These are phyloP conservation scores for Allium fistulosum DNA, from an alignment of 106 monocot genomes.

Conservation along the genomic window DNA sequence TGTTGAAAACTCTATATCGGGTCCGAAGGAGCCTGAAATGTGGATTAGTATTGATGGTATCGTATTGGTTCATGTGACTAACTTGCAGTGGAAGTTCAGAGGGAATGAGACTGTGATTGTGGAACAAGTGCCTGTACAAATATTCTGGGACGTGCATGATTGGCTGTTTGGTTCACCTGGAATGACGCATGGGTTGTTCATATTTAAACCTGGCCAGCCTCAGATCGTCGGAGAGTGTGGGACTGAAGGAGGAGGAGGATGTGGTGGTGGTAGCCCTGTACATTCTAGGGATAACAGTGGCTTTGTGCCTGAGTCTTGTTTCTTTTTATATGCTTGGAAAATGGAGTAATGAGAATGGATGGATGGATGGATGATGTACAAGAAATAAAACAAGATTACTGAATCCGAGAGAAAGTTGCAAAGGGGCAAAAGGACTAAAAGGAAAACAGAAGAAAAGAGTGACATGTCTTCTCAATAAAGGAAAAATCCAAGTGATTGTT, in stretches of 20 bases:
- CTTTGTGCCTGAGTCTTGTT: slow-evolving; percentile 44
- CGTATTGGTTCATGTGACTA: slow-evolving; percentile 54
- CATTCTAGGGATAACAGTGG: not conserved
- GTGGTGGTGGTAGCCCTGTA: not conserved
- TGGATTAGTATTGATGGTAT: slow-evolving; percentile 77
- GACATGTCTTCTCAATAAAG: not conserved
- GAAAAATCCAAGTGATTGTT: not conserved
- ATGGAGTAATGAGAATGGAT: slow-evolving; percentile 32
- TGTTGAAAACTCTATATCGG: slow-evolving; percentile 54
- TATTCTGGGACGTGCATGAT: slow-evolving; percentile 92
- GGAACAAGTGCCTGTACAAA: slow-evolving; percentile 57
- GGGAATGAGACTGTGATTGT: slow-evolving; percentile 73
- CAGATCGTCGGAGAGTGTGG: not conserved
- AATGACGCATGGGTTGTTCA: slow-evolving; percentile 46
- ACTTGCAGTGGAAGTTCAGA: slow-evolving; percentile 87
- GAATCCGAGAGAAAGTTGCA: too few relatives aligned
- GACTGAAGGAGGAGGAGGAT: not conserved
- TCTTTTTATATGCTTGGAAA: slow-evolving; percentile 74
- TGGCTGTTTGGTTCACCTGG: slow-evolving; percentile 60
- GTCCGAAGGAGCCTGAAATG: slow-evolving; percentile 62
- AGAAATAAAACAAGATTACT: too few relatives aligned
- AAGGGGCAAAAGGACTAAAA: too few relatives aligned
- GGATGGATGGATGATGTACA: too few relatives aligned
- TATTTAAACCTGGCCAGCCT: slow-evolving; percentile 53
- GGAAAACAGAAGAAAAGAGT: not conserved